Percentiles rank a stretch among this genome's conserved stretches.
phyloP scores from a whole-genome alignment of 1,284 basidiomycete genomes.

The Puccinia horiana region DNA sequence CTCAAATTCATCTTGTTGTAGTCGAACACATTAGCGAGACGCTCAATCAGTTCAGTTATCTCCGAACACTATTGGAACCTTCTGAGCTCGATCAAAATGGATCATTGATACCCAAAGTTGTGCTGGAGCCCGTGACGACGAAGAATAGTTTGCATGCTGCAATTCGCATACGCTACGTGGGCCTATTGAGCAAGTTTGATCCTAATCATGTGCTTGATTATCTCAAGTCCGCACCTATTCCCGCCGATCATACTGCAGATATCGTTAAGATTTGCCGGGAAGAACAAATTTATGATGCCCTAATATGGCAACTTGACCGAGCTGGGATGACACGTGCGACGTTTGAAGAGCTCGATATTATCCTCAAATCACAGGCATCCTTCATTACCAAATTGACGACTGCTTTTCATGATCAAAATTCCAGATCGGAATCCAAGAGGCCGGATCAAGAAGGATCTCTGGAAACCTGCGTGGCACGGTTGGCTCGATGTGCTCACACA shows the following conservation, averaged over 20 bases:
- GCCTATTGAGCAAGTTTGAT: conserved; percentile 72
- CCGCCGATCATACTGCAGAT: conserved; percentile 67
- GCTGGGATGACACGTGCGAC: conserved; percentile 69
- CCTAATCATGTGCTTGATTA: conserved; percentile 69
- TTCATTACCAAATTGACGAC: conserved; percentile 60
- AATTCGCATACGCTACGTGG: conserved; percentile 69
- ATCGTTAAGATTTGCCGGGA: conserved; percentile 70
- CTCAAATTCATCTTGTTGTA: conserved; percentile 28
- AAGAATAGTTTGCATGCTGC: conserved; percentile 61
- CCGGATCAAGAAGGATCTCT: neutral
- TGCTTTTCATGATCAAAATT: neutral
- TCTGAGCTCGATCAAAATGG: conserved; percentile 46
- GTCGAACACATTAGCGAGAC: conserved; percentile 4
- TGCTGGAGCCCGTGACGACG: conserved; percentile 55
- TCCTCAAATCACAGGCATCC: conserved; percentile 64
- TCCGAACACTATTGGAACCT: conserved; percentile 73
- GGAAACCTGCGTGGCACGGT: conserved; percentile 54
- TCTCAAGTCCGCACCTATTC: conserved; percentile 66
- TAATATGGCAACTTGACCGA: conserved; percentile 77
- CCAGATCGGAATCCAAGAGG: neutral
- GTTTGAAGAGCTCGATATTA: conserved; percentile 68
- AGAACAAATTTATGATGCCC: conserved; percentile 70
- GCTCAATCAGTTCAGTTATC: conserved; percentile 70
- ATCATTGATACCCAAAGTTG: conserved; percentile 15
- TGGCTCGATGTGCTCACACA: conserved; percentile 51